Evolutionary conservation across 2,329 filamentous ascomycete species (phyloP), one percentile per base, ranked within the genome.

Genomic region (Ophiostoma ips): DNA sequence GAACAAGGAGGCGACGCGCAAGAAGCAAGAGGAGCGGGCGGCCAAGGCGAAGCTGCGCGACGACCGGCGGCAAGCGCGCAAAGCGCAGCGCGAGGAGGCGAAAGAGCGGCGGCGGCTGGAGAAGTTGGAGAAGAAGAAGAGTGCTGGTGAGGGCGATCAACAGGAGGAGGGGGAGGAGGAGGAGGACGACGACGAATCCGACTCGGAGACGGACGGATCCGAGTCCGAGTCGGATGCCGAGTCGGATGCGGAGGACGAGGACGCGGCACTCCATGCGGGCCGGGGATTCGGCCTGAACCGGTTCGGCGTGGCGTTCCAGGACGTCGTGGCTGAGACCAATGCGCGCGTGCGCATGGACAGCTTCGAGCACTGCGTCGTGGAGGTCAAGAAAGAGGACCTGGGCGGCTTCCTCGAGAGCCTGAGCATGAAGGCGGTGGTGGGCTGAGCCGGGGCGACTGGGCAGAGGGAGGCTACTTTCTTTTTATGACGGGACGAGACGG

Each of bases 281-380:
- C 0, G 49, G 9, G 81, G 83, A 0, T 84, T 85, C 49, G 84
- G 89, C 2, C 69, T 86, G 48, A 98, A 96, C 66, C 79, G 84
- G 46, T 98, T 98, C 61, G 92, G 92, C 8, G 88, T 83, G 59
- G 90, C 92, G 3, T 98, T 98, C 64, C 88, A 95, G 63, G 88
- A 95, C 61, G 92, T 96, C 1, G 85, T 95, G 2, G 78, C 83
- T 48, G 87, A 95, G 70, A 96, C 90, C 15, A 92, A 83, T 52
- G 87, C 90, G 0, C 71, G 89, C 15, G 88, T 96, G 18, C 73
- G 88, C 53, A 94, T 95, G 62, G 92, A 98, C 66, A 94, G 86
- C 64, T 98, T 98, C 61, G 92, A 98, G 66, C 87, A 95, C 64
- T 94, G 87, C 60, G 92, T 96, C 8, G 89, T 96, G 44, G 92